Conservation (phyloP, 805 yeast genomes). For the Zygotorulaspora danielsina region DNA sequence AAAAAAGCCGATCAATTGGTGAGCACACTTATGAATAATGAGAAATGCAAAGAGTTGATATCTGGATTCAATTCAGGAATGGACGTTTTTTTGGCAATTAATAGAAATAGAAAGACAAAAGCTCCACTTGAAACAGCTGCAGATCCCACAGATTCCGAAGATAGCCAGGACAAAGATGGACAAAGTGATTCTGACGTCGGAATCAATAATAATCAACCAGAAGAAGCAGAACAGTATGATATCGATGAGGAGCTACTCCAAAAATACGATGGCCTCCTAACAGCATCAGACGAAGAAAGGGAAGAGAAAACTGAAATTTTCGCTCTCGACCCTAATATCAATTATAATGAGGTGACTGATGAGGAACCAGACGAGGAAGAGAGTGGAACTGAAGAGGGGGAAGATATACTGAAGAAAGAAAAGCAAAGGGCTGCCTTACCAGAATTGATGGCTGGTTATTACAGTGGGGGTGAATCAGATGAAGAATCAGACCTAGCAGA, state of each 20-base stretch:
- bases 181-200: slow-evolving; percentile 21
- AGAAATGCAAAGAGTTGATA: slow-evolving; percentile 45
- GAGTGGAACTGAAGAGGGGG: slow-evolving; percentile 34
- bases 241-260: slow-evolving; percentile 29
- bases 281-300: slow-evolving; percentile 39
- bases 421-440: slow-evolving; percentile 48
- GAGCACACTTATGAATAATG: slow-evolving; percentile 45
- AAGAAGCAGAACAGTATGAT: slow-evolving; percentile 17
- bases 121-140: slow-evolving; percentile 7
- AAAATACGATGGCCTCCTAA: slow-evolving; percentile 39
- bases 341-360: slow-evolving; percentile 59
- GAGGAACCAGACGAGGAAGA: slow-evolving; percentile 49
- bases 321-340: slow-evolving; percentile 26
- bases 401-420: slow-evolving; percentile 23
- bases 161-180: slow-evolving; percentile 20
- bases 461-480: slow-evolving; percentile 75
- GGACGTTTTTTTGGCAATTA: slow-evolving; percentile 36
- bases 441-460: slow-evolving; percentile 71
- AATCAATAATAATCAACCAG: slow-evolving; percentile 27
- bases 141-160: slow-evolving; percentile 14
- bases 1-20: slow-evolving; percentile 25
- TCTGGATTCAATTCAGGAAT: slow-evolving; percentile 39
- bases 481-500: slow-evolving; percentile 45
- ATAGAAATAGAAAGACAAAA: slow-evolving; percentile 24
- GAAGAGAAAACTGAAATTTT: slow-evolving; percentile 38